These are phyloP conservation scores for Dunaliella primolecta DNA, from an alignment of 139 green algal species.

Conservation along the genomic window DNA sequence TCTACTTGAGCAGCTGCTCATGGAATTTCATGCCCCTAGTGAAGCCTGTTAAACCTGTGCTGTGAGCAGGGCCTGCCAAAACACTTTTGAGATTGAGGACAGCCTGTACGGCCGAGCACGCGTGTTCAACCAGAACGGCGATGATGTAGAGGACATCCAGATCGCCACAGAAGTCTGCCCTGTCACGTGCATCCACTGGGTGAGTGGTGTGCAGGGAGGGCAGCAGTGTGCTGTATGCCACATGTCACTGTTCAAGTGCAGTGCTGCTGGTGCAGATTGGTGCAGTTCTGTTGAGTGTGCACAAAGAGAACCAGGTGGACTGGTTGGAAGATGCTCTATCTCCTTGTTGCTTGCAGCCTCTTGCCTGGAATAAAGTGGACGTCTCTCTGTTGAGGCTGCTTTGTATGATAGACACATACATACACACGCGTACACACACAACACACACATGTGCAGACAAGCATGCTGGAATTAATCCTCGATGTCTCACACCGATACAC, in stretches of 20 bases:
- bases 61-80: slow-evolving; percentile 17
- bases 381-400: too few relatives aligned
- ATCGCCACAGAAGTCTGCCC: slow-evolving; percentile 56
- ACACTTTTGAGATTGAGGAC: slow-evolving; percentile 39
- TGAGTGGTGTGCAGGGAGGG: slow-evolving; percentile 16
- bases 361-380: background rate
- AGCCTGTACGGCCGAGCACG: slow-evolving; percentile 51
- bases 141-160: slow-evolving; percentile 21
- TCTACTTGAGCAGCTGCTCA: too few relatives aligned
- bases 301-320: background rate
- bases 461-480: too few relatives aligned
- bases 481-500: too few relatives aligned
- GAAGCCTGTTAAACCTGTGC: too few relatives aligned
- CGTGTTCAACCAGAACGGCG: slow-evolving; percentile 27
- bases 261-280: background rate
- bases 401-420: background rate
- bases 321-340: background rate
- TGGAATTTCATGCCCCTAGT: too few relatives aligned
- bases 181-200: slow-evolving; percentile 55
- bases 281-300: too few relatives aligned
- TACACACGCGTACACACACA: background rate
- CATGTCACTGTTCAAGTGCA: background rate
- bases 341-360: background rate
- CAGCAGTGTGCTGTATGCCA: background rate
- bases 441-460: background rate